These are phyloP conservation scores for Vigna angularis DNA, from an alignment of 306 rosid species.

Conservation along the genomic window DNA sequence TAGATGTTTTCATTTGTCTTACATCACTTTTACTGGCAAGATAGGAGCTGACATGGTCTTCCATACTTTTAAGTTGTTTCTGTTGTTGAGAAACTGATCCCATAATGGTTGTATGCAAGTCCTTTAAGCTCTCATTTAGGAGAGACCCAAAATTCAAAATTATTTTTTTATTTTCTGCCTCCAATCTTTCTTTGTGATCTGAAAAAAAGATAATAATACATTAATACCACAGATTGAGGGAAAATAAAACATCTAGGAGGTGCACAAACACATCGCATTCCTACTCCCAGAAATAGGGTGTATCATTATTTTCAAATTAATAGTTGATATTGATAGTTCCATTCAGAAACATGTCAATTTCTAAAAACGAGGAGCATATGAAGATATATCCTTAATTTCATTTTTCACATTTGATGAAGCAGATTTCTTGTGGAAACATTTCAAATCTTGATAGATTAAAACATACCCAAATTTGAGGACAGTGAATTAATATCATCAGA, in stretches of 20 bases:
- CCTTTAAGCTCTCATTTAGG: slow-evolving; percentile 69
- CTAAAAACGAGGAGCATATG: background rate
- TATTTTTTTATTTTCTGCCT: slow-evolving; percentile 67
- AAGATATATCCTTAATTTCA: slow-evolving; percentile 12
- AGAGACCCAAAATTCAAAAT: slow-evolving; percentile 73
- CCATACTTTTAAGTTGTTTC: slow-evolving; percentile 75
- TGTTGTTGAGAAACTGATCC: slow-evolving; percentile 85
- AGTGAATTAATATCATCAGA: slow-evolving; percentile 69
- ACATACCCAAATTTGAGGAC: slow-evolving; percentile 76
- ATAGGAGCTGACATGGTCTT: slow-evolving; percentile 66
- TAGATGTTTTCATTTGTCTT: slow-evolving; percentile 48
- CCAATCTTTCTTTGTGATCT: slow-evolving; percentile 81
- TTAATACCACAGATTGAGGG: slow-evolving; percentile 7
- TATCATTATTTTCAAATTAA: background rate
- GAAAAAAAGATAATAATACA: slow-evolving; percentile 26
- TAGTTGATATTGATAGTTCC: background rate
- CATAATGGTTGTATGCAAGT: slow-evolving; percentile 66
- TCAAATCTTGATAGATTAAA: background rate
- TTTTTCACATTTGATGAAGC: slow-evolving; percentile 3
- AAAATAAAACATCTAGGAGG: slow-evolving; percentile 23
- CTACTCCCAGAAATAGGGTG: background rate
- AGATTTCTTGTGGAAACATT: slow-evolving; percentile 9
- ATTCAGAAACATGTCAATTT: background rate
- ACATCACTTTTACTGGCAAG: slow-evolving; percentile 81
- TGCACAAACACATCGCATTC: background rate